phyloP scores from a whole-genome alignment of 345 rosid genomes.

The Rhizophora apiculata region DNA sequence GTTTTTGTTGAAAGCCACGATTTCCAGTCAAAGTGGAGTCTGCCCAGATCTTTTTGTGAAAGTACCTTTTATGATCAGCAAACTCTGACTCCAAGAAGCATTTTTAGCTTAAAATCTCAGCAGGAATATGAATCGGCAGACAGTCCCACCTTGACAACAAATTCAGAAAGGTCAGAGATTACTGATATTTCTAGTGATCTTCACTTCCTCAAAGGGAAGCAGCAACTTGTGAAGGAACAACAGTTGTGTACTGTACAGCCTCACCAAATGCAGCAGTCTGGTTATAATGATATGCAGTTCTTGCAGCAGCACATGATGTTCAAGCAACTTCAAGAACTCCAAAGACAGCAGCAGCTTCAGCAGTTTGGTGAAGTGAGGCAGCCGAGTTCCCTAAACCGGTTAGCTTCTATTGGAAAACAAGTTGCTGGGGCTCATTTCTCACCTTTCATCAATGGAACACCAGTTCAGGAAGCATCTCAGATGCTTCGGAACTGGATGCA shows the following conservation, averaged over 20 bases:
- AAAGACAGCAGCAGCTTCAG: slow-evolving; percentile 59
- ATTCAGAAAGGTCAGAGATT: slow-evolving; percentile 20
- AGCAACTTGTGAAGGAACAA: slow-evolving; percentile 31
- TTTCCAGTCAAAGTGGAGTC: slow-evolving; percentile 18
- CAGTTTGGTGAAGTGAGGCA: slow-evolving; percentile 41
- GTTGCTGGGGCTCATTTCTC: slow-evolving; percentile 39
- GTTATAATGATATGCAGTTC: slow-evolving; percentile 54
- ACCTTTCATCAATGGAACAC: slow-evolving; percentile 50
- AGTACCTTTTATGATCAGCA: slow-evolving; percentile 18
- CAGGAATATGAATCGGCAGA: slow-evolving; percentile 19
- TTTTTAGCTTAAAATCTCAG: slow-evolving; percentile 18
- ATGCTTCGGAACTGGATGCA: slow-evolving; percentile 37
- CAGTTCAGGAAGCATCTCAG: slow-evolving; percentile 50
- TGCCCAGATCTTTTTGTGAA: slow-evolving; percentile 9
- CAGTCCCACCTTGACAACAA: slow-evolving; percentile 25
- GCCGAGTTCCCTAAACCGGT: slow-evolving; percentile 44
- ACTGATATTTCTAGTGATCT: slow-evolving; percentile 32
- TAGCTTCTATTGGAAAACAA: slow-evolving; percentile 40
- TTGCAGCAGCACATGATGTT: slow-evolving; percentile 69
- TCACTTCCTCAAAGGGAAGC: slow-evolving; percentile 41
- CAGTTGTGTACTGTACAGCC: slow-evolving; percentile 29
- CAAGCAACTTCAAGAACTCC: slow-evolving; percentile 70
- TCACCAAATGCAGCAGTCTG: slow-evolving; percentile 53
- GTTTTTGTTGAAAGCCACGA: slow-evolving; percentile 20
- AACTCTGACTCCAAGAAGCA: slow-evolving; percentile 17